phyloP scores from a whole-genome alignment of 208 protist genomes.

The Leishmania aethiopica region DNA sequence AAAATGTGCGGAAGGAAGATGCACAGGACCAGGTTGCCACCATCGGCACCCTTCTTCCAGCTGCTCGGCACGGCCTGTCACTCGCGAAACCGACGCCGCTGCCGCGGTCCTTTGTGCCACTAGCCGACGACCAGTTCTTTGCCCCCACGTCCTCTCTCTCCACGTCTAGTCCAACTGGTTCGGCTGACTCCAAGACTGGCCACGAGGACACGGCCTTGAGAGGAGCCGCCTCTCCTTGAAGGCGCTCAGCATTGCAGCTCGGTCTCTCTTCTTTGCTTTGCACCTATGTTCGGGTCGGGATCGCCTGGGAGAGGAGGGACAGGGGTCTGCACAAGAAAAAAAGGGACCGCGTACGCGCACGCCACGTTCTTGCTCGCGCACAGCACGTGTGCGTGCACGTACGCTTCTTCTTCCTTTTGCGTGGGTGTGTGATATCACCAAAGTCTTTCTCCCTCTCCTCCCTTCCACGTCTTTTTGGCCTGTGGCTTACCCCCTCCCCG shows the following conservation, averaged over 20 bases:
- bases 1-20: slow-evolving; percentile 6
- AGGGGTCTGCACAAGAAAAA: not conserved
- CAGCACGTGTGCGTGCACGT: not conserved
- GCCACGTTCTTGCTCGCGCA: not conserved
- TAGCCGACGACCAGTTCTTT: not conserved
- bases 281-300: not conserved
- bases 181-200: not conserved
- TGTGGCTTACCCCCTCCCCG: not conserved
- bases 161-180: not conserved
- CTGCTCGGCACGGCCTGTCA: not conserved
- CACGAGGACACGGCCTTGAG: not conserved
- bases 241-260: not conserved
- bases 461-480: no score
- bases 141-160: not conserved
- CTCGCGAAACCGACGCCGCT: not conserved
- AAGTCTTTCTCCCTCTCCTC: not conserved
- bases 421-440: not conserved
- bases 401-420: not conserved
- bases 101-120: not conserved
- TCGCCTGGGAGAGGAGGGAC: not conserved
- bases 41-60: slow-evolving; percentile 4
- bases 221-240: not conserved
- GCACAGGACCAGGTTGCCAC: slow-evolving; percentile 6
- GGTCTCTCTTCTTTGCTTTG: no score
- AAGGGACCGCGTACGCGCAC: not conserved